Percentiles rank a stretch among this genome's conserved stretches.
Evolutionary conservation across 2,329 filamentous ascomycete genomes (phyloP).

Genomic region (Claviceps africana): DNA sequence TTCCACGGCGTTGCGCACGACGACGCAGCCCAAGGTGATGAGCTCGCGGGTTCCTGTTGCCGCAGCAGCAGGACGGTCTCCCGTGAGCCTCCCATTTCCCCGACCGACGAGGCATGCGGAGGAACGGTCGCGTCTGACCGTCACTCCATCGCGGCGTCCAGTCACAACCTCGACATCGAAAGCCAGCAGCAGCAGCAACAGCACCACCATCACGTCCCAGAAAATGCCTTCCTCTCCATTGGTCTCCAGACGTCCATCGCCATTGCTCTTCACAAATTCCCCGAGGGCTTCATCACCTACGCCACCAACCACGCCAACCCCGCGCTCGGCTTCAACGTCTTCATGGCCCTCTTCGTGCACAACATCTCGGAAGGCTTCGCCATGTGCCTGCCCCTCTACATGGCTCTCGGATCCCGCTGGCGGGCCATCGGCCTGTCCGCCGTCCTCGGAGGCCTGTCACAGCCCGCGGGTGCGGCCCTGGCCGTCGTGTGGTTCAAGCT

Average conservation of each 20-base stretch:
- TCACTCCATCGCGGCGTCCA: conserved; percentile 13
- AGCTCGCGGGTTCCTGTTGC: conserved; percentile 19
- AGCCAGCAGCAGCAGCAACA: conserved; percentile 39
- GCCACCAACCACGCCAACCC: conserved; percentile 96
- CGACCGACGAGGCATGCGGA: conserved; percentile 11
- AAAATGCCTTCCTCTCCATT: conserved; percentile 85
- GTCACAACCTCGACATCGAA: conserved; percentile 29
- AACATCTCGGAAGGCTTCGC: conserved; percentile 97
- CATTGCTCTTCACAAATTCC: conserved; percentile 91
- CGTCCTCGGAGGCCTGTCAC: conserved; percentile 70
- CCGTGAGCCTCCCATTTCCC: conserved; percentile 20
- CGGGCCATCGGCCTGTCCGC: conserved; percentile 77
- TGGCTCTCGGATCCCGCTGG: conserved; percentile 67
- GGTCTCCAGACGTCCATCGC: conserved; percentile 93
- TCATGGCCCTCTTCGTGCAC: conserved; percentile 91
- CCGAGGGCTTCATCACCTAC: conserved; percentile 78
- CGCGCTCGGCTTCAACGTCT: conserved; percentile 74
- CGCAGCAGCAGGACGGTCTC: conserved; percentile 26
- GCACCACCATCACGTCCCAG: conserved; percentile 90
- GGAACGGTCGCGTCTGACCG: conserved; percentile 12
- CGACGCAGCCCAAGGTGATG: conserved; percentile 12
- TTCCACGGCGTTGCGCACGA: conserved; percentile 15
- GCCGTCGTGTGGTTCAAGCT: conserved; percentile 78
- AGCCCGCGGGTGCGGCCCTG: conserved; percentile 72
- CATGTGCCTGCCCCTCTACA: conserved; percentile 81